Evolutionary conservation across 768 basidiomycete species (phyloP).

Genomic region (Xanthoconium stramineum): DNA sequence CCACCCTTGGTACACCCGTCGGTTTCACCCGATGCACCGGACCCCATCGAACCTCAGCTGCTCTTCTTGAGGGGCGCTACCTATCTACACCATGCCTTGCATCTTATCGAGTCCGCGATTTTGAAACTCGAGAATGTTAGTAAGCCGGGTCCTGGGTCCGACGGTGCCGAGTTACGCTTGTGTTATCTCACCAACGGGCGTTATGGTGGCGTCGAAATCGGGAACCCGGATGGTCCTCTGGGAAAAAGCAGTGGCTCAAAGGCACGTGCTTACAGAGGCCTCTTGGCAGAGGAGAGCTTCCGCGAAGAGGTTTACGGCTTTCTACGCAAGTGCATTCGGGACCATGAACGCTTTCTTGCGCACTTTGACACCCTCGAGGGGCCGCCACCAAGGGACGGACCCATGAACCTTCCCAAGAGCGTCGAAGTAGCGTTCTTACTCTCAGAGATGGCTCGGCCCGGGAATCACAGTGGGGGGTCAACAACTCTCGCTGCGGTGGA

Average conservation of each 20-base stretch:
- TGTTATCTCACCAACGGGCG: constrained; percentile 72
- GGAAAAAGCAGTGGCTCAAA: constrained; percentile 59
- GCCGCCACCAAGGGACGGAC: constrained; percentile 18
- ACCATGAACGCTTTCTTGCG: constrained; percentile 79
- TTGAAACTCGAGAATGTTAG: constrained; percentile 67
- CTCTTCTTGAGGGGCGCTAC: constrained; percentile 82
- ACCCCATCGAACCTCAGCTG: constrained; percentile 82
- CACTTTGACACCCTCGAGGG: constrained; percentile 79
- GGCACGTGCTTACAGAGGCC: constrained; percentile 57
- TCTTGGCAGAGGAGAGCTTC: constrained; percentile 53
- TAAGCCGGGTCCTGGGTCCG: constrained; percentile 49
- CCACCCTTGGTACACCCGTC: constrained; percentile 64
- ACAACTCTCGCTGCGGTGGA: constrained; percentile 39
- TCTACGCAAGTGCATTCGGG: constrained; percentile 73
- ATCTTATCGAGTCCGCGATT: constrained; percentile 69
- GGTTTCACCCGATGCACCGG: constrained; percentile 72
- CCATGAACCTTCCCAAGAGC: constrained; percentile 44
- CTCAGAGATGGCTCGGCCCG: constrained; percentile 65
- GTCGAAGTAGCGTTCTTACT: constrained; percentile 68
- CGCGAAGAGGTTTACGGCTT: constrained; percentile 57
- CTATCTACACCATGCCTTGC: constrained; percentile 75
- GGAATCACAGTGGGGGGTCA: constrained; percentile 40
- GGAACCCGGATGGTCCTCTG: constrained; percentile 74
- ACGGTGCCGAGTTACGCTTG: constrained; percentile 74
- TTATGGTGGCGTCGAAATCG: constrained; percentile 85